These are phyloP conservation scores for Gynandropsis gynandra DNA, from an alignment of 345 rosid genomes.

Conservation along the genomic window DNA sequence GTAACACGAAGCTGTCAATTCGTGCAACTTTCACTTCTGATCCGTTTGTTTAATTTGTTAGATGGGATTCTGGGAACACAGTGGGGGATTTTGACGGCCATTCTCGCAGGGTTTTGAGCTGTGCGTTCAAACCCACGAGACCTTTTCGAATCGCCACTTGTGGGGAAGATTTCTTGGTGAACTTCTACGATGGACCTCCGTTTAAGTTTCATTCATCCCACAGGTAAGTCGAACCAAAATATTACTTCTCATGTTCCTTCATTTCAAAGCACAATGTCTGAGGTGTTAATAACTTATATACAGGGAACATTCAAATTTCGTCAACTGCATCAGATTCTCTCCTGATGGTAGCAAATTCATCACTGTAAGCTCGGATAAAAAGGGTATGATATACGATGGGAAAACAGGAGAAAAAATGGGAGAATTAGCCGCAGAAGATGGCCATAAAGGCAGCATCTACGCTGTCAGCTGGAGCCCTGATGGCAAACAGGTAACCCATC, in stretches of 20 bases:
- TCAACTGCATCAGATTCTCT: slow-evolving; percentile 81
- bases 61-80: slow-evolving; percentile 96
- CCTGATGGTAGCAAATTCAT: slow-evolving; percentile 91
- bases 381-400: slow-evolving; percentile 72
- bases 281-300: slow-evolving; percentile 11
- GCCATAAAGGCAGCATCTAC: slow-evolving; percentile 85
- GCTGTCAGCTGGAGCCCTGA: slow-evolving; percentile 93
- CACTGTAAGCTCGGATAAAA: slow-evolving; percentile 85
- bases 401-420: slow-evolving; percentile 74
- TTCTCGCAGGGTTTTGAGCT: slow-evolving; percentile 76
- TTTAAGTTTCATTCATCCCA: slow-evolving; percentile 86
- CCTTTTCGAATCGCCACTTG: slow-evolving; percentile 86
- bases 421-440: slow-evolving; percentile 60
- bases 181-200: slow-evolving; percentile 93
- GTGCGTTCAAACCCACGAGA: slow-evolving; percentile 85
- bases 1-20: neutral
- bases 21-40: neutral
- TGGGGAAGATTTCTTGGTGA: slow-evolving; percentile 91
- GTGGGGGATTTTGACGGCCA: slow-evolving; percentile 97
- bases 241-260: neutral
- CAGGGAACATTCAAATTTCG: slow-evolving; percentile 91
- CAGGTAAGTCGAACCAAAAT: slow-evolving; percentile 36
- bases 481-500: slow-evolving; percentile 62
- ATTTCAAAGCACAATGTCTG: neutral
- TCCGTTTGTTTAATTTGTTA: slow-evolving; percentile 12